A percentile compares a stretch with the other conserved stretches of the same genome.
phyloP scores from a whole-genome alignment of 2,329 filamentous ascomycete species.

The Fusarium papillatum region DNA sequence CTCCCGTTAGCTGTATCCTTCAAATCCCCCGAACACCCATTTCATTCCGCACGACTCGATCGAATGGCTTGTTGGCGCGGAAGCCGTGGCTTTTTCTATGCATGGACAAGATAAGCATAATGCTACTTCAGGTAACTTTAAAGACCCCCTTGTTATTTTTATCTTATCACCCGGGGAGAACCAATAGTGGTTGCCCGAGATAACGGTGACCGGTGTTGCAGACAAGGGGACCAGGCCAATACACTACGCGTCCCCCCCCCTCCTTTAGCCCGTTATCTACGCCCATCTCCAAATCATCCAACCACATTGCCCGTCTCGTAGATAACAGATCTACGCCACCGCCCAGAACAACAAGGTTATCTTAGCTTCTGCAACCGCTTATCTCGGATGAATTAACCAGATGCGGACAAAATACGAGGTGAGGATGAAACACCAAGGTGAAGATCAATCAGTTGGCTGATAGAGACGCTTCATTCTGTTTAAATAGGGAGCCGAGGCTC shows the following conservation, averaged over 20 bases:
- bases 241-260: background rate
- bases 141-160: background rate
- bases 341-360: constrained; percentile 11
- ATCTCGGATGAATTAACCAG: constrained; percentile 28
- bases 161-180: background rate
- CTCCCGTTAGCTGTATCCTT: background rate
- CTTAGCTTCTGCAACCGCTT: constrained; percentile 13
- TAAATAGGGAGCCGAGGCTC: constrained; percentile 10
- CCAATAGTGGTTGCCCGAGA: background rate
- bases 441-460: background rate
- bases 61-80: background rate
- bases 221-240: background rate
- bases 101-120: constrained; percentile 3
- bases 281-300: background rate
- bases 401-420: constrained; percentile 17
- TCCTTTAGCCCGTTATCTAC: constrained; percentile 28
- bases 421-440: constrained; percentile 22
- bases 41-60: background rate
- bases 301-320: background rate
- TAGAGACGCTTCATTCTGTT: background rate
- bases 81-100: background rate
- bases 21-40: background rate
- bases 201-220: background rate
- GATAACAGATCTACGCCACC: constrained; percentile 30
- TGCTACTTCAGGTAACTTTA: background rate